These are phyloP conservation scores for Pneumocystis sp. DNA, from an alignment of 1,139 yeast genomes.

Conservation along the genomic window DNA sequence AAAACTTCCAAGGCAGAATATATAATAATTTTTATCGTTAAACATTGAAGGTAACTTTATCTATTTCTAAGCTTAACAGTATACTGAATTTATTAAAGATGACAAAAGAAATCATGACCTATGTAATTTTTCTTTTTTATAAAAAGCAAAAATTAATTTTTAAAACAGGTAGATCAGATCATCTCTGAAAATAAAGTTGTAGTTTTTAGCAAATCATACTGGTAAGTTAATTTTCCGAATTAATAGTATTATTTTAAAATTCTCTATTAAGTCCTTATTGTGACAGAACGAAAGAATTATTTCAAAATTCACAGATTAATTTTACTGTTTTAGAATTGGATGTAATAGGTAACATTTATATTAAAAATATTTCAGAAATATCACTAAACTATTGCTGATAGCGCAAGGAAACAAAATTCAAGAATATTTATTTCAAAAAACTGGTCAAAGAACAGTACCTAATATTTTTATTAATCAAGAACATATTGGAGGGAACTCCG, in stretches of 20 bases:
- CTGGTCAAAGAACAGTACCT: slow-evolving; percentile 91
- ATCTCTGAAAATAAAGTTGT: neutral
- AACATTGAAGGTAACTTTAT: too few species aligned
- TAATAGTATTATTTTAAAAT: too few species aligned
- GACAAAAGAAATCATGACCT: neutral
- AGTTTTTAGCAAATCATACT: slow-evolving; percentile 5
- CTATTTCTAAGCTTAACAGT: neutral
- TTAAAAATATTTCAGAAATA: neutral
- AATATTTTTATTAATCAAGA: slow-evolving; percentile 78
- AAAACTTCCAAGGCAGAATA: too few species aligned
- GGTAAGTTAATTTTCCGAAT: neutral
- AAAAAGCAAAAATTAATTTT: neutral
- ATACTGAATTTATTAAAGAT: neutral
- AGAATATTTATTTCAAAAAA: slow-evolving; percentile 55
- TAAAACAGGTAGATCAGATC: neutral
- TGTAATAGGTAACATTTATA: slow-evolving; percentile 21
- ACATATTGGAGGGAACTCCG: slow-evolving; percentile 85
- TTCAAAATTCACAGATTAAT: slow-evolving; percentile 36
- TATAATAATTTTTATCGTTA: too few species aligned
- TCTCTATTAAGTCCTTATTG: slow-evolving; percentile 46
- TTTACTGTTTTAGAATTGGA: slow-evolving; percentile 58
- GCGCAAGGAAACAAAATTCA: slow-evolving; percentile 63
- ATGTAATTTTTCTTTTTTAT: neutral
- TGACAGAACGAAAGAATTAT: slow-evolving; percentile 43
- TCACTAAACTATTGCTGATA: slow-evolving; percentile 44